Base-by-base conservation (phyloP, 495 filamentous ascomycete genomes). In the Patellaria atrata region DNA sequence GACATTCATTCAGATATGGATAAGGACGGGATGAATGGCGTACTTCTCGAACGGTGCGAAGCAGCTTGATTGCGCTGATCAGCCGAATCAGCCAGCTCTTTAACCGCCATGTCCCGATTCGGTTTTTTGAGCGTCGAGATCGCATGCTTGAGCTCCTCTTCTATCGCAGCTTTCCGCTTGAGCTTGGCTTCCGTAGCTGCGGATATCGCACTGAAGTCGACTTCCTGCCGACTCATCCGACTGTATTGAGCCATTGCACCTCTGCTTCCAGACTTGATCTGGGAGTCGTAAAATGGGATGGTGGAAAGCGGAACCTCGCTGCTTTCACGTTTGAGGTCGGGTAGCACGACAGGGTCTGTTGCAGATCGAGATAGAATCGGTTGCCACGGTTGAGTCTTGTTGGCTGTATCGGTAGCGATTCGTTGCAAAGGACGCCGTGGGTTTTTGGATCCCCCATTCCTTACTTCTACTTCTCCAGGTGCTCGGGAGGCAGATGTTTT, bases 121-220 rank as follows among this genome's bases (percentile, higher is more conserved):
- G 89, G 89, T 54, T 77, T 92, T 46, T 84, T 81, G 18, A 96
- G 61, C 1, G 80, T 65, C 8, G 70, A 61, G 38, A 96, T 94
- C 9, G 87, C 89, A 22, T 79, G 73, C 47, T 79, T 73, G 17
- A 94, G 62, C 50, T 94, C 81, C 38, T 76, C 75, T 38, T 91
- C 77, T 4, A 92, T 61, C 26, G 70, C 65, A 14, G 81, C 77
- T 42, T 82, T 77, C 54, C 81, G 79, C 44, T 68, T 73, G 29
- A 75, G 54, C 54, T 79, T 93, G 10, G 64, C 58, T 45, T 80
- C 74, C 15, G 65, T 64, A 17, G 67, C 64, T 25, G 69, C 59
- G 6, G 67, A 67, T 37, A 60, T 60, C 4, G 64, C 64, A 35
- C 65, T 64, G 14, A 81, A 55, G 41, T 85, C 78, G 16, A 84